Base-by-base conservation (phyloP, 768 basidiomycete genomes). In the Podaxis sp. region DNA sequence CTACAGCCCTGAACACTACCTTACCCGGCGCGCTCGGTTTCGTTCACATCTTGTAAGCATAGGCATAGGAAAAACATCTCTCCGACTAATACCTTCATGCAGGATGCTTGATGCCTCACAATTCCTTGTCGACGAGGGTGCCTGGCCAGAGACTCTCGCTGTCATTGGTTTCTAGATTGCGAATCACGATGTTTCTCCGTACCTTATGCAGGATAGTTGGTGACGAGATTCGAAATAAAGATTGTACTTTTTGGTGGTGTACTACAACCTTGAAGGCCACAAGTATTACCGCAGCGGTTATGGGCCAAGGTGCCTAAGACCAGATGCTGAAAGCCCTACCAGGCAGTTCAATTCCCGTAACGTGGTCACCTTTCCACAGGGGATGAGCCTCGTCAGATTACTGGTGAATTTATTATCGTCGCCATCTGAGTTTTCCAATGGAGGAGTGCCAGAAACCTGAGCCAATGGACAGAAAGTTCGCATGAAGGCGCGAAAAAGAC, bases 381-480 rank as follows among this genome's bases (percentile, higher is more conserved):
- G 0, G 79, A 79, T 73, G 63, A 80, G 72, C 82, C 84, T 89
- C 58, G 80, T 79, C 0, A 77, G 76, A 67, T 89, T 83, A 17
- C 76, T 69, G 0, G 79, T 81, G 64, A 78, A 87, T 68, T 81
- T 84, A 73, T 83, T 82, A 66, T 89, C 77, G 2, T 79, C 84
- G 3, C 78, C 71, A 52, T 17, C 4, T 46, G 43, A 46, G 43
- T 71, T 73, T 75, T 92, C 90, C 17, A 91, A 80, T 2, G 83
- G 82, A 1, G 90, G 90, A n/a, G 91, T 83, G 17, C 89, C 89
- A 6, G 88, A 88, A 4, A 82, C 77, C 81, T 87, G 66, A 59
- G 54, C 4, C 13, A 22, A n/a, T 52, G 19, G 41, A 24, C 25
- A 19, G n/a, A 41, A 37, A 41, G 7, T 19, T 25, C 19, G 1